Percentiles rank a stretch among this genome's conserved stretches.
These are phyloP conservation scores for Hypomyces rosellus DNA, from an alignment of 2,329 filamentous ascomycete species.

Conservation along the genomic window DNA sequence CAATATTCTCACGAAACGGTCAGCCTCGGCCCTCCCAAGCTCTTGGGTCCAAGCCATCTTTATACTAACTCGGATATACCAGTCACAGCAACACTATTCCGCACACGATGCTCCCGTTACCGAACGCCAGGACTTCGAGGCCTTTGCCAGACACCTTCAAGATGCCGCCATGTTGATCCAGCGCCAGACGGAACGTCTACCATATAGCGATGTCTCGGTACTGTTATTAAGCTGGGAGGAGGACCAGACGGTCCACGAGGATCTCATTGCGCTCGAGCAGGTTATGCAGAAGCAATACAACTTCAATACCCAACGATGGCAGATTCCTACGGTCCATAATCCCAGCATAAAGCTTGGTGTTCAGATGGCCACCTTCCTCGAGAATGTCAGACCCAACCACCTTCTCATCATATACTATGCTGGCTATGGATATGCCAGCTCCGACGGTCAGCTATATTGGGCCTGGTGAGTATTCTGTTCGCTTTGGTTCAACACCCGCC, in stretches of 20 bases:
- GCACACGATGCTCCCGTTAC: slow-evolving; percentile 34
- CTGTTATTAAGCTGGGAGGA: slow-evolving; percentile 58
- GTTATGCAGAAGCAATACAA: slow-evolving; percentile 55
- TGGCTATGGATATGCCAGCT: slow-evolving; percentile 52
- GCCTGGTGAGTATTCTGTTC: slow-evolving; percentile 49
- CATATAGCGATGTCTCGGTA: slow-evolving; percentile 54
- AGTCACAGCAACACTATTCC: slow-evolving; percentile 29
- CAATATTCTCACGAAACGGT: slow-evolving; percentile 31
- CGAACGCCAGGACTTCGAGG: slow-evolving; percentile 58
- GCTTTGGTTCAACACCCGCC: background rate
- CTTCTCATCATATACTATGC: slow-evolving; percentile 60
- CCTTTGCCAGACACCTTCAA: slow-evolving; percentile 60
- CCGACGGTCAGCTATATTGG: slow-evolving; percentile 59
- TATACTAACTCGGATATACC: background rate
- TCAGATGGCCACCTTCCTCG: slow-evolving; percentile 54
- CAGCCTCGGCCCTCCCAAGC: slow-evolving; percentile 19
- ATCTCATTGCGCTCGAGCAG: slow-evolving; percentile 49
- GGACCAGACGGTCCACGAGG: slow-evolving; percentile 46
- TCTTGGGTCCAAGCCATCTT: slow-evolving; percentile 1
- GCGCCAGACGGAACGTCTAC: slow-evolving; percentile 52
- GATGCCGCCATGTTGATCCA: slow-evolving; percentile 63
- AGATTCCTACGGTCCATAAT: slow-evolving; percentile 53
- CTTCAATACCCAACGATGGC: slow-evolving; percentile 54
- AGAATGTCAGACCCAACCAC: slow-evolving; percentile 51
- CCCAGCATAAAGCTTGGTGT: slow-evolving; percentile 56